Evolutionary conservation across 257 asterid species (phyloP).

Genomic region (Voacanga thouarsii): DNA sequence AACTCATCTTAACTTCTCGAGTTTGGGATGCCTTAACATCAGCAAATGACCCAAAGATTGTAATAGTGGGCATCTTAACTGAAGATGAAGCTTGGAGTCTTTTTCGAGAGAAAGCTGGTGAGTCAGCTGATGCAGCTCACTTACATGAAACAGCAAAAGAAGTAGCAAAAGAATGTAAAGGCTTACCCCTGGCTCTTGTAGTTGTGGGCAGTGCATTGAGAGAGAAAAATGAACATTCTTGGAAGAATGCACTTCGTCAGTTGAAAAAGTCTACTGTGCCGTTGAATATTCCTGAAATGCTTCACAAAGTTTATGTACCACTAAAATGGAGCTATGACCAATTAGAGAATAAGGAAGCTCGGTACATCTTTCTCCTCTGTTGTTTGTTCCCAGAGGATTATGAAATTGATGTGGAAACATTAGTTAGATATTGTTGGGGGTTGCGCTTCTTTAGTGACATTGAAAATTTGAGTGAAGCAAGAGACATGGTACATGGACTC

Average conservation of each 20-base stretch:
- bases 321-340: not conserved
- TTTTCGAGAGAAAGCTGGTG: too few relatives aligned
- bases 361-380: slow-evolving; percentile 22
- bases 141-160: not conserved
- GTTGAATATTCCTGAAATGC: too few relatives aligned
- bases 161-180: too few relatives aligned
- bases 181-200: too few relatives aligned
- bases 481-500: too few relatives aligned
- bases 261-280: not conserved
- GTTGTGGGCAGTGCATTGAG: too few relatives aligned
- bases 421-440: slow-evolving; percentile 21
- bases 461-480: not conserved
- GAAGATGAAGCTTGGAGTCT: too few relatives aligned
- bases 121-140: too few relatives aligned
- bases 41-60: too few relatives aligned
- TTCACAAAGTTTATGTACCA: not conserved
- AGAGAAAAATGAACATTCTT: not conserved
- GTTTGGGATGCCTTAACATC: too few relatives aligned
- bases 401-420: slow-evolving; percentile 9
- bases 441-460: slow-evolving; percentile 3
- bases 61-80: too few relatives aligned
- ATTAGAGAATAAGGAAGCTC: not conserved
- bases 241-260: not conserved
- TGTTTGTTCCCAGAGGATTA: slow-evolving; percentile 15
- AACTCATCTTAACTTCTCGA: too few relatives aligned